These are phyloP conservation scores for Scheffersomyces stambukii DNA, from an alignment of 1,139 yeast species.

Conservation along the genomic window DNA sequence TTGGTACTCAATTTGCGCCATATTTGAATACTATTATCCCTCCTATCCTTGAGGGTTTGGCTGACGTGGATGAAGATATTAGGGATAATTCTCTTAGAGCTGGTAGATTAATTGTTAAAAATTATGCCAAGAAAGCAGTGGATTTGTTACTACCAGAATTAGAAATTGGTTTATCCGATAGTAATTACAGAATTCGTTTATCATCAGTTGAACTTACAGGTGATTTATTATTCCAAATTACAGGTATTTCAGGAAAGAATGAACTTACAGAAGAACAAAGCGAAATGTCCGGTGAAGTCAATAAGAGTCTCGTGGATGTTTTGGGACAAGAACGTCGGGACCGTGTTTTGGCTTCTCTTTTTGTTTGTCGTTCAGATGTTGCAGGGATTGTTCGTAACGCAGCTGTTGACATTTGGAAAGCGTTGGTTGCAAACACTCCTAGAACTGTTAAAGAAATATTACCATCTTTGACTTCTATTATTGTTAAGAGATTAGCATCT, in stretches of 20 bases:
- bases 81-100: constrained; percentile 90
- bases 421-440: constrained; percentile 93
- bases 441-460: constrained; percentile 91
- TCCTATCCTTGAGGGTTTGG: constrained; percentile 85
- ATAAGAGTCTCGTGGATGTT: constrained; percentile 65
- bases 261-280: constrained; percentile 63
- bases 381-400: constrained; percentile 85
- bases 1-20: constrained; percentile 89
- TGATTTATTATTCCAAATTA: constrained; percentile 87
- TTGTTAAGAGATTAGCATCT: constrained; percentile 80
- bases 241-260: constrained; percentile 76
- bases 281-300: constrained; percentile 60
- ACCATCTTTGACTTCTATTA: constrained; percentile 75
- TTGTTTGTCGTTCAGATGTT: constrained; percentile 90
- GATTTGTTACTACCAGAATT: constrained; percentile 91
- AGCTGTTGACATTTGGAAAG: constrained; percentile 96
- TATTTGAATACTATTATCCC: constrained; percentile 83
- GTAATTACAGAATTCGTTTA: constrained; percentile 81
- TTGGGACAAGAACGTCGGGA: constrained; percentile 90
- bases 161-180: constrained; percentile 82
- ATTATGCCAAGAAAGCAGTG: constrained; percentile 90
- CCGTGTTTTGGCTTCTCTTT: constrained; percentile 75
- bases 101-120: constrained; percentile 86
- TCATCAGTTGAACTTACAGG: constrained; percentile 97
- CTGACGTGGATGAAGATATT: constrained; percentile 82